phyloP scores from a whole-genome alignment of 108 stramenopile species.

The Skeletonema tropicum region DNA sequence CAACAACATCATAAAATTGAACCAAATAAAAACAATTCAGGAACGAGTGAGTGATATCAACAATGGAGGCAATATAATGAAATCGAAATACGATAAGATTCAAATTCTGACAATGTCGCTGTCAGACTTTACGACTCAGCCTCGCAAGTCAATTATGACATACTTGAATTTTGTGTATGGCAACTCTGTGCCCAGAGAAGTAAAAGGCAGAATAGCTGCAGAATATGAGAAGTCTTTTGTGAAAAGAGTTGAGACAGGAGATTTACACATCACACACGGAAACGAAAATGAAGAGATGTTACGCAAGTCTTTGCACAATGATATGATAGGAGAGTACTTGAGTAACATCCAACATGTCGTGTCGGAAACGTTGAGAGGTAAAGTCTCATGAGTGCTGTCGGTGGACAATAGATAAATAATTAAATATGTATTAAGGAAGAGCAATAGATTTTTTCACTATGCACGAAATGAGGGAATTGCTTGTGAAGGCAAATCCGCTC shows the following conservation, averaged over 20 bases:
- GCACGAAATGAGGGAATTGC: constrained; percentile 12
- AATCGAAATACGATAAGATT: constrained; percentile 15
- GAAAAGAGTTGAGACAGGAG: constrained; percentile 1
- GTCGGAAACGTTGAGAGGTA: neutral
- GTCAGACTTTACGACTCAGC: constrained; percentile 31
- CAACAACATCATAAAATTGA: constrained; percentile 36
- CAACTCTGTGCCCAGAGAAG: constrained; percentile 5
- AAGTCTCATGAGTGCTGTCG: neutral
- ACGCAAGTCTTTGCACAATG: neutral
- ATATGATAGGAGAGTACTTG: neutral
- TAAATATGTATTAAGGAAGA: constrained; percentile 3
- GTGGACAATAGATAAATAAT: constrained; percentile 8
- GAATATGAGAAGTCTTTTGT: constrained; percentile 21
- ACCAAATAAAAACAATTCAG: constrained; percentile 9
- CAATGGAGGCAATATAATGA: neutral
- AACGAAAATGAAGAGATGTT: constrained; percentile 21
- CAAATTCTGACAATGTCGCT: constrained; percentile 34
- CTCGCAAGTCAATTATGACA: constrained; percentile 4
- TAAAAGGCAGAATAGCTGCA: constrained; percentile 15
- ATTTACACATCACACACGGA: constrained; percentile 10
- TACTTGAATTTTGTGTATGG: constrained; percentile 31
- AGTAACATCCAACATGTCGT: neutral
- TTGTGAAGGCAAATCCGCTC: neutral
- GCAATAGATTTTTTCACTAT: constrained; percentile 6
- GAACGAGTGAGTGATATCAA: constrained; percentile 10